Evolutionary conservation across 352 stramenopile species (phyloP), one percentile per base, ranked within the genome.

Genomic region (Achlya hypogyna): DNA sequence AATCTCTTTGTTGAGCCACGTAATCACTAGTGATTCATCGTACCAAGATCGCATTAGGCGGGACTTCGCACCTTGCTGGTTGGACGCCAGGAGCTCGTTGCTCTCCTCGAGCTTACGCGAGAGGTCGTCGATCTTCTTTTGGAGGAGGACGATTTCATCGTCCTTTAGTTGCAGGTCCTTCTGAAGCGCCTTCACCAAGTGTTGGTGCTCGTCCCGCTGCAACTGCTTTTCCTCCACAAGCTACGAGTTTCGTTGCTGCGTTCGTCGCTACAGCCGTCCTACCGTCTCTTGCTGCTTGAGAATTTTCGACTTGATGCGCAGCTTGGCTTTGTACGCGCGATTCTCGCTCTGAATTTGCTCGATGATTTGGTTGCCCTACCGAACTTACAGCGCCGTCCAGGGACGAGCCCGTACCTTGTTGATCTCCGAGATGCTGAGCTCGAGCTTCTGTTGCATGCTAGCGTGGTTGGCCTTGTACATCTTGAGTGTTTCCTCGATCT

Each of bases 1-100:
- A 65, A 96, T 96, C 65, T 96, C 85, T 66, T 96, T 96, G 78
- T 96, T 95, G 31, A 96, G 67, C 82, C 86, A 96, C 31, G 84
- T 78, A 68, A 96, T 96, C 23, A 96, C 87, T 93, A 63, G 14
- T 60, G 16, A 58, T 1, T 20, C 6, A 60, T 35, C 4, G 40
- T 18, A 29, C 49, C 43, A 28, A 10, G 32, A 25, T 14, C 1
- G 2, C 4, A 22, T 34, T 29, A 31, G 31, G 5, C 56, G 18
- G 49, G 6, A 42, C 12, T 45, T 22, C 67, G 16, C 69, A 93
- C 84, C 84, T 91, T 96, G 84, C 52, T 96, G 85, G 63, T 96
- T 96, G 2, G 86, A 95, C 53, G 83, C 77, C 45, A 96, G 60
- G 14, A 96, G 62, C 63, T 93, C 88, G 73, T 93, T 93, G 71